Base-by-base conservation (phyloP, 2,329 filamentous ascomycete genomes). In the Ceratocystiopsis minuta region DNA sequence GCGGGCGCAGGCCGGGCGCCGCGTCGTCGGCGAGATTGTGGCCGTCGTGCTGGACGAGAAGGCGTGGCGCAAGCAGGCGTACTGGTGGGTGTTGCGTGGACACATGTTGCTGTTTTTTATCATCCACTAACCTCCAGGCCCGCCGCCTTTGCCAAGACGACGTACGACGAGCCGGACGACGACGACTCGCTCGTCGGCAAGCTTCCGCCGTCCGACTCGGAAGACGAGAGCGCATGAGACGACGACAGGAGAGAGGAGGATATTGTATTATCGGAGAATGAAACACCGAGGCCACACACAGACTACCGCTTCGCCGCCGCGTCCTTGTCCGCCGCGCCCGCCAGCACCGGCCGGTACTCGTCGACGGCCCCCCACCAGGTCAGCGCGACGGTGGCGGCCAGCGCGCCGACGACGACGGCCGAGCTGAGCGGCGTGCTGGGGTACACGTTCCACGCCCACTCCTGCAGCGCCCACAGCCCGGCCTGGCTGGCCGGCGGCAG, bases 381-480 rank as follows among this genome's bases (percentile, higher is more conserved):
- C 38, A 74, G 66, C 6, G 63, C 62, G 1, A 88, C 75, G 15
- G 80, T 81, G 13, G 72, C 55, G 16, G 74, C 73, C 51, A 96
- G 64, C 34, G 75, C 72, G 18, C 67, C 67, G 14, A 98, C 81
- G 10, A 86, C 87, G 15, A 67, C 62, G 14, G 55, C 56, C 5
- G 72, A 75, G 54, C 71, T 75, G 38, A 54, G 45, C 28, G 60
- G 54, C 5, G 71, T 75, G 55, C 85, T 93, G n/a, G 87, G 87
- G 55, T 81, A 95, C 11, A 87, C 75, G 52, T 95, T 93, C 87
- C 87, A 95, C 13, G 82, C 84, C 78, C 80, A 87, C 58, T 95
- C 87, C 59, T 95, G 87, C 45, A 73, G 66, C 3, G 66, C 70
- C 80, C 83, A 94, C 11, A 87, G 59, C 4, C 60, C 61, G 53